phyloP scores from a whole-genome alignment of 2,329 filamentous ascomycete genomes.

The Akanthomyces uredinophilus region DNA sequence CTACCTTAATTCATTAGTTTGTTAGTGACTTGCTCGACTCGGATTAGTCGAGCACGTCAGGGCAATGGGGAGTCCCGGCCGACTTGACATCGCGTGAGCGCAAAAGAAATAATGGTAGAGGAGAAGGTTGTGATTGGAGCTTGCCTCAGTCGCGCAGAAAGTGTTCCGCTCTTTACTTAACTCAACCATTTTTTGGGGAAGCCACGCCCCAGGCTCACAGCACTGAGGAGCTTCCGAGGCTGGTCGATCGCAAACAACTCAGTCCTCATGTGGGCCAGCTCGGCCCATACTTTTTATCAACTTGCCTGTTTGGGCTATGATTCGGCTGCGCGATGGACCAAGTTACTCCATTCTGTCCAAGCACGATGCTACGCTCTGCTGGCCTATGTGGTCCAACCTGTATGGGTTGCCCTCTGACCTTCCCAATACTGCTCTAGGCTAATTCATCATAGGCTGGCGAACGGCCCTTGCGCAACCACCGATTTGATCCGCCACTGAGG shows the following conservation, averaged over 20 bases:
- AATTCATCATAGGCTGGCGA: background rate
- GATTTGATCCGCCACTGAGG: background rate
- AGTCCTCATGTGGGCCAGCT: background rate
- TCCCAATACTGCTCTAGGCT: constrained; percentile 3
- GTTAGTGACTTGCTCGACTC: background rate
- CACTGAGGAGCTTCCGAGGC: background rate
- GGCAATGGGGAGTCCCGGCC: background rate
- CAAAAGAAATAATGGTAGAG: background rate
- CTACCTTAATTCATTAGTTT: background rate
- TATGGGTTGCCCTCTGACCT: background rate
- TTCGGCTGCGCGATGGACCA: background rate
- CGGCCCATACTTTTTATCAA: background rate
- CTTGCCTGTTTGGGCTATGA: background rate
- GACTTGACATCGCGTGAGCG: background rate
- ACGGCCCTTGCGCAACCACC: background rate
- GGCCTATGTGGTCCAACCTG: background rate
- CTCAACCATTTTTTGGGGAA: too few relatives aligned
- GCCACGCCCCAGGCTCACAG: background rate
- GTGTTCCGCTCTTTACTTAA: too few relatives aligned
- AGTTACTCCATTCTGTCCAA: background rate
- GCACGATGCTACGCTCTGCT: background rate
- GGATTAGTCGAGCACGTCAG: background rate
- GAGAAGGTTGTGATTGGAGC: too few relatives aligned
- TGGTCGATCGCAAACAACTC: background rate
- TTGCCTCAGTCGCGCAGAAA: background rate